These are phyloP conservation scores for Fusarium mangiferae DNA, from an alignment of 2,329 filamentous ascomycete species.

Conservation along the genomic window DNA sequence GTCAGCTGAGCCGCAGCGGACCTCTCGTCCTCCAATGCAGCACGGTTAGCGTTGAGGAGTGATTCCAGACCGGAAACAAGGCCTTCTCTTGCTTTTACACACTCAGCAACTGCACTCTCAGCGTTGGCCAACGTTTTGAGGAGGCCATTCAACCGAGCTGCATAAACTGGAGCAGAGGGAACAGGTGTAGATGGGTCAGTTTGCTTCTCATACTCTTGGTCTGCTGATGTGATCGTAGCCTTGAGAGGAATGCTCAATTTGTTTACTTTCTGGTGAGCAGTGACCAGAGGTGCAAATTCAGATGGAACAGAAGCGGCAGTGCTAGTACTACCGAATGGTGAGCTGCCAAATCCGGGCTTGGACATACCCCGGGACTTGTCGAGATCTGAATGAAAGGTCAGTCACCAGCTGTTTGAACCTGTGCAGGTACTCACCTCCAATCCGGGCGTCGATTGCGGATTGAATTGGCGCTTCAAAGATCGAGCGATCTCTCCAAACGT, in stretches of 20 bases:
- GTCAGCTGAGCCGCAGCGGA: slow-evolving; percentile 70
- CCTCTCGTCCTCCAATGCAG: slow-evolving; percentile 76
- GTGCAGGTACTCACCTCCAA: slow-evolving; percentile 70
- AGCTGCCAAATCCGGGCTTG: slow-evolving; percentile 65
- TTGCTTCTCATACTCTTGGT: slow-evolving; percentile 85
- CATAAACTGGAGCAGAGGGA: slow-evolving; percentile 89
- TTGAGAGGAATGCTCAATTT: slow-evolving; percentile 78
- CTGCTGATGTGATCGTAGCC: slow-evolving; percentile 74
- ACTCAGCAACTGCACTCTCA: slow-evolving; percentile 88
- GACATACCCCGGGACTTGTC: slow-evolving; percentile 67
- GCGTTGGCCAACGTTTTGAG: slow-evolving; percentile 89
- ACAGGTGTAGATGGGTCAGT: slow-evolving; percentile 74
- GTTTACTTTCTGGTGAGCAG: slow-evolving; percentile 76
- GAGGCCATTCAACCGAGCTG: slow-evolving; percentile 88
- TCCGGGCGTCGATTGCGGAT: slow-evolving; percentile 79
- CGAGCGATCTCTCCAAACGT: slow-evolving; percentile 88
- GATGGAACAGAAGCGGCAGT: slow-evolving; percentile 71
- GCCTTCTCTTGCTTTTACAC: slow-evolving; percentile 83
- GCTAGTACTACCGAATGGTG: slow-evolving; percentile 68
- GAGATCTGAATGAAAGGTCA: slow-evolving; percentile 60
- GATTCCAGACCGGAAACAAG: slow-evolving; percentile 86
- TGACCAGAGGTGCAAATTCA: slow-evolving; percentile 80
- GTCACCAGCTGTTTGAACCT: not conserved
- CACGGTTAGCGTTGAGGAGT: slow-evolving; percentile 78
- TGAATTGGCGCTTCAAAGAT: slow-evolving; percentile 88